These are phyloP conservation scores for Clausena lansium DNA, from an alignment of 345 rosid species.

Conservation along the genomic window DNA sequence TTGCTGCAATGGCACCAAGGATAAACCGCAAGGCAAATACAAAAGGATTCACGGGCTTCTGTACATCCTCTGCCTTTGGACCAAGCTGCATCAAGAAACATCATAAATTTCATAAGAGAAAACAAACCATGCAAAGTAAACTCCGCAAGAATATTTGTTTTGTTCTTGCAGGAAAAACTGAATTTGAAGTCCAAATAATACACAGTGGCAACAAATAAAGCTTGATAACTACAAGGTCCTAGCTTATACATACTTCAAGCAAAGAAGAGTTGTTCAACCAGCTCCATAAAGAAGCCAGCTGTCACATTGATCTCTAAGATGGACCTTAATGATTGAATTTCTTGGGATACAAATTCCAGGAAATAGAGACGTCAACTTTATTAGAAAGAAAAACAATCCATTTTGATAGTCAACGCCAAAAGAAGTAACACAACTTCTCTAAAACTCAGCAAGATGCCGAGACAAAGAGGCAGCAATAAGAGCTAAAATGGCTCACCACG, in stretches of 20 bases:
- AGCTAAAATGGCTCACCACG: background rate
- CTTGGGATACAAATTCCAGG: background rate
- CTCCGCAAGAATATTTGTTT: background rate
- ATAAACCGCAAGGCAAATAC: constrained; percentile 25
- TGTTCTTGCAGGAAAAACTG: background rate
- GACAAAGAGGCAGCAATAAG: background rate
- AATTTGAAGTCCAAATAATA: background rate
- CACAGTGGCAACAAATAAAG: background rate
- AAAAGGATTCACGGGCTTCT: constrained; percentile 29
- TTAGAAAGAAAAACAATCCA: background rate
- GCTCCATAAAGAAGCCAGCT: background rate
- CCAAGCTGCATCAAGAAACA: constrained; percentile 28
- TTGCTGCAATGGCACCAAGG: constrained; percentile 27
- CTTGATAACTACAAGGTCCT: background rate
- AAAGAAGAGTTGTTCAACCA: background rate
- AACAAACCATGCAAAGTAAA: background rate
- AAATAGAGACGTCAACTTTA: background rate
- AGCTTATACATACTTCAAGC: background rate
- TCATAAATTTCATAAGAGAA: background rate
- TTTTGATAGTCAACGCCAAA: background rate
- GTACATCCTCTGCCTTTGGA: constrained; percentile 34
- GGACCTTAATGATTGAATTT: background rate
- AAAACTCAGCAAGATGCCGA: background rate
- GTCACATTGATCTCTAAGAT: background rate
- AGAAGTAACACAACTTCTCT: background rate